Evolutionary conservation across 371 early-diverging fungal genomes (phyloP).

Genomic region (Apophysomyces ossiformis): DNA sequence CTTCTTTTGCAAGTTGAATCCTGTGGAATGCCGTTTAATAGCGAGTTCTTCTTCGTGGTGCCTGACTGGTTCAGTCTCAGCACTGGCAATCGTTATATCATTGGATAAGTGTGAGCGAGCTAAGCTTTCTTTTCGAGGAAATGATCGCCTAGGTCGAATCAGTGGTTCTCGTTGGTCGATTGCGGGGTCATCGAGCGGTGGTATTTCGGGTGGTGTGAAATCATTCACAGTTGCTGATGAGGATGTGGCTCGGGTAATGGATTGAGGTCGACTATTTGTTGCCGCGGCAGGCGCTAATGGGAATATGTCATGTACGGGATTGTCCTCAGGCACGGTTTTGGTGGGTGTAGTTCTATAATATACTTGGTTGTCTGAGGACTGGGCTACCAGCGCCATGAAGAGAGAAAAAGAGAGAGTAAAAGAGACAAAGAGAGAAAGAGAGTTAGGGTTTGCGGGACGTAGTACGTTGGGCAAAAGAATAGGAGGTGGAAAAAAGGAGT

Average conservation of each 20-base stretch:
- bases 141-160: background rate
- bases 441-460: background rate
- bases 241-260: conserved; percentile 2
- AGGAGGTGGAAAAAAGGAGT: background rate
- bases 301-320: conserved; percentile 7
- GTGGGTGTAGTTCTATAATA: background rate
- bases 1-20: conserved; percentile 15
- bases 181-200: background rate
- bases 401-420: background rate
- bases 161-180: background rate
- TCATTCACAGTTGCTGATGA: conserved; percentile 6
- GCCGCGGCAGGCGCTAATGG: background rate
- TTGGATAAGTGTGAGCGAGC: conserved; percentile 21
- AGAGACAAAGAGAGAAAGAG: background rate
- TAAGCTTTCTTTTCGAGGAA: conserved; percentile 15
- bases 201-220: background rate
- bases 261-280: background rate
- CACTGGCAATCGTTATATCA: conserved; percentile 18
- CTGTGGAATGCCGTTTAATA: conserved; percentile 28
- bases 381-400: conserved; percentile 12
- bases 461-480: background rate
- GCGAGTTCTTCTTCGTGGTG: conserved; percentile 5
- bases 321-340: background rate
- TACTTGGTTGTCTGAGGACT: conserved; percentile 4
- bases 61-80: conserved; percentile 29